Conservation (phyloP, 441 rosid genomes). For the Pelargonium citronellum region DNA sequence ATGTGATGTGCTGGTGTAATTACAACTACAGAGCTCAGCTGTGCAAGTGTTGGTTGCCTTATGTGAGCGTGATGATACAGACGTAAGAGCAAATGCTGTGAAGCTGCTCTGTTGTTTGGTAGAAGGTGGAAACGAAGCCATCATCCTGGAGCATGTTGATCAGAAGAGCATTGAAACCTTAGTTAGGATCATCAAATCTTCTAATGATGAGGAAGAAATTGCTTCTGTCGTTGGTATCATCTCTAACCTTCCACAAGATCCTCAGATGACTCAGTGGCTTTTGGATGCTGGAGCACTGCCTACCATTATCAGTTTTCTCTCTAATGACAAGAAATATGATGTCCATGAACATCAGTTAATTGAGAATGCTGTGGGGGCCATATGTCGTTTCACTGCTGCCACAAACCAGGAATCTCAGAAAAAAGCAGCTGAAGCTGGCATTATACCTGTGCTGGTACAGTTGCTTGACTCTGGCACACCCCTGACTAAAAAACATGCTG, state of each 20-base stretch:
- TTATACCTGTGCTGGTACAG: conserved; percentile 45
- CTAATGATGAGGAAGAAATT: conserved; percentile 37
- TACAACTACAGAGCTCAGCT: conserved; percentile 39
- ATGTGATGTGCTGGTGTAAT: conserved; percentile 17
- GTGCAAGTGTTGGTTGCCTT: conserved; percentile 44
- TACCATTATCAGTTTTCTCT: conserved; percentile 22
- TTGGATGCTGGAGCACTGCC: conserved; percentile 40
- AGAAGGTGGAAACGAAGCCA: conserved; percentile 43
- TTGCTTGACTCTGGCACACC: conserved; percentile 38
- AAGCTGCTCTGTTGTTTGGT: conserved; percentile 46
- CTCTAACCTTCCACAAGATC: conserved; percentile 43
- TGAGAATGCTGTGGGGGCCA: conserved; percentile 50
- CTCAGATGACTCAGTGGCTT: conserved; percentile 45
- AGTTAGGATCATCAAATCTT: conserved; percentile 39
- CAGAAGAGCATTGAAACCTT: conserved; percentile 40
- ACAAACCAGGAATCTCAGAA: conserved; percentile 42
- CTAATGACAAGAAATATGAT: conserved; percentile 26
- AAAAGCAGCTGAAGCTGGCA: conserved; percentile 46
- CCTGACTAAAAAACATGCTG: conserved; percentile 42
- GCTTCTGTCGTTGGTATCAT: conserved; percentile 46
- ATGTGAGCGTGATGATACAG: conserved; percentile 33
- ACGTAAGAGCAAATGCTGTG: conserved; percentile 49
- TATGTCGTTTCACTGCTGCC: conserved; percentile 41
- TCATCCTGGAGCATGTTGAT: conserved; percentile 40
- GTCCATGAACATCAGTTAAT: conserved; percentile 27